Base-by-base conservation (phyloP, 2,329 filamentous ascomycete species). In the Talaromyces islandicus region DNA sequence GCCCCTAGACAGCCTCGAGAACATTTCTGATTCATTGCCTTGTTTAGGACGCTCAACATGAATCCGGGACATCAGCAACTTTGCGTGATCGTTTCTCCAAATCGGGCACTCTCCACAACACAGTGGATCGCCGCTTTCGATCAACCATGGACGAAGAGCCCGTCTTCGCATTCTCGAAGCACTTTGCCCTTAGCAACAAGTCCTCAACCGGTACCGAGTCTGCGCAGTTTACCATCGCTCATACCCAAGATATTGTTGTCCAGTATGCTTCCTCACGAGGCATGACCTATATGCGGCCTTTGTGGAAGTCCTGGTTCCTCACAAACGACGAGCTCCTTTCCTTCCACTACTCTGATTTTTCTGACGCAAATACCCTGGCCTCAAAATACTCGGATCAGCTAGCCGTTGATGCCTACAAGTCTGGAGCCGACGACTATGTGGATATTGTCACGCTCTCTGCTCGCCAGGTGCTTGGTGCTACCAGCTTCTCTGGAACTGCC, bases 201-300 rank as follows among this genome's bases (percentile, higher is more conserved):
- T 25, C 60, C 1, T 64, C 64, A 7, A 54, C 50, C 66, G 30
- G 68, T 61, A 80, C 77, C n/a, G 81, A 83, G 48, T 88, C 82
- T 60, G 81, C 88, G 6, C 79, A 88, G 2, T 94, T 94, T 71
- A 92, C 89, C 0, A 83, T 94, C 65, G 85, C 88, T 3, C 85
- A 92, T 62, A 84, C 89, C 29, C 91, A 94, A 67, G 84, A 92
- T 65, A 88, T 89, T 0, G 88, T 93, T 19, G 87, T 89, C 7
- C 90, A 93, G 67, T 95, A 85, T 75, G 89, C 90, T 27, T 85
- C 90, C 9, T 85, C 88, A 27, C 84, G 89, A 48, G 91, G 91
- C 1, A 73, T 92, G 64, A 92, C 89, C 0, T 77, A 83, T 66
- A 93, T 95, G 90, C 82, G 85, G 52, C 91, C 90, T 2, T 75